Conservation (phyloP, 2,329 filamentous ascomycete species). For the Fonsecaea monophora region DNA sequence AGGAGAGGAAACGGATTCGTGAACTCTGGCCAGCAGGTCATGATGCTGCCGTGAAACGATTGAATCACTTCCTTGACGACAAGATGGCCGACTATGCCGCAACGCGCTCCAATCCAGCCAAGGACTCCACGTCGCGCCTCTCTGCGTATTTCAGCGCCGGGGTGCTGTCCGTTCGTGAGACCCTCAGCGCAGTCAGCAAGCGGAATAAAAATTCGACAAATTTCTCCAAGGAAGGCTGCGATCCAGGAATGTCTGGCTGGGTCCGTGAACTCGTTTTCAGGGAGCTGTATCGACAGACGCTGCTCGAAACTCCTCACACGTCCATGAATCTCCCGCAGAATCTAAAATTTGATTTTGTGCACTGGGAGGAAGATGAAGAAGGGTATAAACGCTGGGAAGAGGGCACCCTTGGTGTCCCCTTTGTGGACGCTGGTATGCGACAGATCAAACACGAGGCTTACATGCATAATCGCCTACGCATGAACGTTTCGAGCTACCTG, state of each 20-base stretch:
- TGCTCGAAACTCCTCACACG: slow-evolving; percentile 55
- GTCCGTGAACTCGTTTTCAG: slow-evolving; percentile 61
- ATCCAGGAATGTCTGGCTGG: slow-evolving; percentile 52
- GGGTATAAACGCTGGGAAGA: slow-evolving; percentile 58
- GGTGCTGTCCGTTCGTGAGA: slow-evolving; percentile 55
- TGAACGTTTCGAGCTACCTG: slow-evolving; percentile 58
- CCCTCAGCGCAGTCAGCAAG: slow-evolving; percentile 50
- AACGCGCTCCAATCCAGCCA: slow-evolving; percentile 45
- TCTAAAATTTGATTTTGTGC: slow-evolving; percentile 59
- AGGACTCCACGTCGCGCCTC: slow-evolving; percentile 46
- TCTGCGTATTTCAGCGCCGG: slow-evolving; percentile 47
- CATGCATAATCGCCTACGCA: slow-evolving; percentile 61
- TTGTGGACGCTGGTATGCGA: slow-evolving; percentile 60
- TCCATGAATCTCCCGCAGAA: slow-evolving; percentile 60
- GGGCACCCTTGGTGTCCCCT: slow-evolving; percentile 56
- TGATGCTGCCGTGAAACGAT: slow-evolving; percentile 43
- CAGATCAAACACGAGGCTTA: slow-evolving; percentile 58
- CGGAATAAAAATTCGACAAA: slow-evolving; percentile 52
- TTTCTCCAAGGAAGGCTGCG: slow-evolving; percentile 50
- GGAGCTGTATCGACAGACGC: slow-evolving; percentile 59
- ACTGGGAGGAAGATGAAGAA: slow-evolving; percentile 60
- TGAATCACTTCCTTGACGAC: slow-evolving; percentile 44
- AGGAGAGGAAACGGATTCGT: slow-evolving; percentile 45
- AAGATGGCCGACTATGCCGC: slow-evolving; percentile 45
- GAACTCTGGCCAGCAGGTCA: slow-evolving; percentile 49